Evolutionary conservation across 768 basidiomycete species (phyloP).

Genomic region (Hysterangium stoloniferum): DNA sequence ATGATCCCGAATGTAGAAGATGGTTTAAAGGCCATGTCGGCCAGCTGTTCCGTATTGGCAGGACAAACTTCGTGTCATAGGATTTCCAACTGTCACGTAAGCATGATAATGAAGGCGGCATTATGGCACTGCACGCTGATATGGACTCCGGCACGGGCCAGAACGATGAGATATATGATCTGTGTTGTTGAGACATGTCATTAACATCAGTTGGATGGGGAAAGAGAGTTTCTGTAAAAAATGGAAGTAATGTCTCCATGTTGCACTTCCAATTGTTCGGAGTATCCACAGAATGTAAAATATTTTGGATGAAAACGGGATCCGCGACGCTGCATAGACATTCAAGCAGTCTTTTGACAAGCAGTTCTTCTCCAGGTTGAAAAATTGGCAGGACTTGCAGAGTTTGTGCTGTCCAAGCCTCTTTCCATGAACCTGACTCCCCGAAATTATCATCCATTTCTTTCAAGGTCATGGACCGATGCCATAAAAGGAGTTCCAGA

Average conservation of each 20-base stretch:
- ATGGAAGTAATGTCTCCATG: slow-evolving; percentile 46
- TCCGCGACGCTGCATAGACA: slow-evolving; percentile 12
- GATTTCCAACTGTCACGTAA: slow-evolving; percentile 5
- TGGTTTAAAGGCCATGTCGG: slow-evolving; percentile 61
- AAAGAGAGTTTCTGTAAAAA: slow-evolving; percentile 44
- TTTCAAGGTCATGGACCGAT: slow-evolving; percentile 25
- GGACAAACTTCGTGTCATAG: slow-evolving; percentile 17
- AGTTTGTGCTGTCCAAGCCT: slow-evolving; percentile 62
- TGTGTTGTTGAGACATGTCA: slow-evolving; percentile 14
- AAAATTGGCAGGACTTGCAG: slow-evolving; percentile 47
- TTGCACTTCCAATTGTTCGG: slow-evolving; percentile 49
- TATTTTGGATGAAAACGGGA: slow-evolving; percentile 29
- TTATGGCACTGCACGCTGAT: slow-evolving; percentile 10
- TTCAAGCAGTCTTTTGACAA: slow-evolving; percentile 36
- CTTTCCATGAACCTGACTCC: slow-evolving; percentile 47
- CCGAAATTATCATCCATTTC: too few relatives aligned
- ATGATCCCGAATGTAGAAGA: slow-evolving; percentile 70
- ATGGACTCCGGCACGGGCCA: slow-evolving; percentile 49
- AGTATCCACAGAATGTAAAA: slow-evolving; percentile 32
- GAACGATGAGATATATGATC: slow-evolving; percentile 43
- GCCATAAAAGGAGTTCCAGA: slow-evolving; percentile 51
- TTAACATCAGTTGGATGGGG: slow-evolving; percentile 22
- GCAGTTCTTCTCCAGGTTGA: slow-evolving; percentile 70
- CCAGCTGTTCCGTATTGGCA: slow-evolving; percentile 44
- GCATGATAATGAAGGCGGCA: slow-evolving; percentile 10